Conservation (phyloP, 257 asterid species). For the Avicennia marina region DNA sequence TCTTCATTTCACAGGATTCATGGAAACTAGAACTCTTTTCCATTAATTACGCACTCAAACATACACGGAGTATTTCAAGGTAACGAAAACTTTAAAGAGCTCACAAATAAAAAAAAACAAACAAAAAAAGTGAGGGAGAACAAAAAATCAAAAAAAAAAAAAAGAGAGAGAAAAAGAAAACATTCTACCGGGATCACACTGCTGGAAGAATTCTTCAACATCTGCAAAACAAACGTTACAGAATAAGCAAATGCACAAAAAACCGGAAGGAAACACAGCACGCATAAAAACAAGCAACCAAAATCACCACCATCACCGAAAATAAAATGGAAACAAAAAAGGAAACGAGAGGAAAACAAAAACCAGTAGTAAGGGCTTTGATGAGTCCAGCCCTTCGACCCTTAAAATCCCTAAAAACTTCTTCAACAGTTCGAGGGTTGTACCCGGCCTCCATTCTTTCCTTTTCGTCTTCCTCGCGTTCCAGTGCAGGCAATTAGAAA, state of each 20-base stretch:
- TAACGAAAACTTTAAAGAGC: too few relatives aligned
- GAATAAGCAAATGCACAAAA: not conserved
- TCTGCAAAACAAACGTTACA: conserved; percentile 32
- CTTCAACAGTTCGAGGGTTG: conserved; percentile 4
- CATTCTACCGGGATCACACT: conserved; percentile 56
- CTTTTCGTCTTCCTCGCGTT: too few relatives aligned
- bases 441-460: not conserved
- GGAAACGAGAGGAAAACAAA: not conserved
- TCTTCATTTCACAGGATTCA: too few relatives aligned
- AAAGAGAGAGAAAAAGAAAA: not conserved
- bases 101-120: not conserved
- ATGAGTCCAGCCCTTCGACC: conserved; percentile 3
- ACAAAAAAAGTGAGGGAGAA: too few relatives aligned
- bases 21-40: too few relatives aligned
- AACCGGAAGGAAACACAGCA: not conserved
- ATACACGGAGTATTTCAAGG: too few relatives aligned
- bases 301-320: not conserved
- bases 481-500: not conserved
- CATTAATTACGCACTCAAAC: too few relatives aligned
- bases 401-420: conserved; percentile 9
- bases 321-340: not conserved
- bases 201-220: conserved; percentile 54
- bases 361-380: conserved; percentile 1
- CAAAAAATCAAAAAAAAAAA: not conserved
- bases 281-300: not conserved